Evolutionary conservation across 345 rosid species (phyloP).

Genomic region (Raphanus raphanistrum): DNA sequence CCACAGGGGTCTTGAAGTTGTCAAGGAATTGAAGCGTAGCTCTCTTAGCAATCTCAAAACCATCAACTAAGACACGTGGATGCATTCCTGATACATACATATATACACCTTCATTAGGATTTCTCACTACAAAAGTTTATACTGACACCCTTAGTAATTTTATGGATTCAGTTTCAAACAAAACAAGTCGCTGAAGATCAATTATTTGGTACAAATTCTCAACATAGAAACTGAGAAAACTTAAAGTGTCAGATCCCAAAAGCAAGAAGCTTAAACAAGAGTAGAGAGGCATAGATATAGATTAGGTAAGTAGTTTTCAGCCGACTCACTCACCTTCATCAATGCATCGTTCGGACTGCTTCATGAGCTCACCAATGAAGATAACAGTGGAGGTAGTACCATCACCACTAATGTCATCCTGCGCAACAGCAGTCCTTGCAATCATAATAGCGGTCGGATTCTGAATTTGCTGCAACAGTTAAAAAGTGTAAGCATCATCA

Average conservation of each 20-base stretch:
- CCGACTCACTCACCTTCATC: conserved; percentile 71
- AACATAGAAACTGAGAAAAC: background rate
- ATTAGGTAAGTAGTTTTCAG: background rate
- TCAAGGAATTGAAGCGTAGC: conserved; percentile 94
- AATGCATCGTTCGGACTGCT: conserved; percentile 92
- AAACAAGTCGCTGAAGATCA: conserved; percentile 5
- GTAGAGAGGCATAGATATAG: background rate
- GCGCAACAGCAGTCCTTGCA: conserved; percentile 99
- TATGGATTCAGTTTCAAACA: background rate
- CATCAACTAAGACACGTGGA: conserved; percentile 99
- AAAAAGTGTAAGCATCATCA: conserved; percentile 39
- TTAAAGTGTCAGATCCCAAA: background rate
- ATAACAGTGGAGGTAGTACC: conserved; percentile 97
- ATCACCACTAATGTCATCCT: conserved; percentile 98
- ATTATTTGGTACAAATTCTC: background rate
- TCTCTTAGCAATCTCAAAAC: conserved; percentile 93
- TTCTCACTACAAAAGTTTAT: background rate
- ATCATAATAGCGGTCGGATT: conserved; percentile 98
- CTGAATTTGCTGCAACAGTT: conserved; percentile 90
- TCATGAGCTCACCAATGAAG: conserved; percentile 97
- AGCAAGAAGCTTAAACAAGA: background rate
- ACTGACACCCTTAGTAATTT: background rate
- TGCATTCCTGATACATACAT: conserved; percentile 77
- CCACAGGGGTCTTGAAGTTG: conserved; percentile 93
- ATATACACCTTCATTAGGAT: conserved; percentile 7